phyloP scores from a whole-genome alignment of 2,329 filamentous ascomycete species.

The Aspergillus sp. region DNA sequence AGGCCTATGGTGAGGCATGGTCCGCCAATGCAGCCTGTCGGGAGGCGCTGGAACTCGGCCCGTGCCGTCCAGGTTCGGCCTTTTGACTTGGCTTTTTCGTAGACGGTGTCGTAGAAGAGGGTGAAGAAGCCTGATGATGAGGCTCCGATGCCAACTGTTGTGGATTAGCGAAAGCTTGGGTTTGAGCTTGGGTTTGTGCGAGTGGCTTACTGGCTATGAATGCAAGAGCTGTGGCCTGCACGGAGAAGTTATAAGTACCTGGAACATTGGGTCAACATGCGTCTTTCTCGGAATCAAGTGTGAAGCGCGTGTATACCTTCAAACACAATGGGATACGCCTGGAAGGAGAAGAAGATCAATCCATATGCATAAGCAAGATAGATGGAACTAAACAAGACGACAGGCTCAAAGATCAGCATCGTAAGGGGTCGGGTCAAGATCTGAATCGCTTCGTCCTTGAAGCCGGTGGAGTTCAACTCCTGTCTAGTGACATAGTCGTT shows the following conservation, averaged over 20 bases:
- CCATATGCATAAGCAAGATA: conserved; percentile 71
- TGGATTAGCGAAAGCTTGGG: conserved; percentile 5
- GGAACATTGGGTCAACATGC: background rate
- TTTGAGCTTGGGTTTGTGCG: background rate
- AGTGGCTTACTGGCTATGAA: conserved; percentile 60
- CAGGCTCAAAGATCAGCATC: conserved; percentile 71
- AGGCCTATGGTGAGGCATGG: conserved; percentile 55
- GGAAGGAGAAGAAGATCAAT: conserved; percentile 72
- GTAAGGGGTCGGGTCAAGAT: conserved; percentile 69
- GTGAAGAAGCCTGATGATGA: conserved; percentile 60
- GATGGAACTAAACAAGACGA: conserved; percentile 67
- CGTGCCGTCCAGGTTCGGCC: conserved; percentile 56
- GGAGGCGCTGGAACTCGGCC: conserved; percentile 65
- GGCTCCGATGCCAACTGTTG: conserved; percentile 60
- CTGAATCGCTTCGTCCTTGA: conserved; percentile 49
- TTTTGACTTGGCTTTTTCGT: conserved; percentile 52
- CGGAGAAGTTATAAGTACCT: conserved; percentile 61
- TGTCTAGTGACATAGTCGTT: conserved; percentile 55
- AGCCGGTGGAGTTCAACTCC: conserved; percentile 54
- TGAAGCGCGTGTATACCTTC: conserved; percentile 27
- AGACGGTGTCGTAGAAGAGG: conserved; percentile 62
- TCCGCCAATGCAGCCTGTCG: conserved; percentile 68
- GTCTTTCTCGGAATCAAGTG: accelerated
- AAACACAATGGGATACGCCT: conserved; percentile 73
- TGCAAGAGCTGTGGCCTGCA: conserved; percentile 64